These are phyloP conservation scores for Triangularia setosa DNA, from an alignment of 2,329 filamentous ascomycete species.

Conservation along the genomic window DNA sequence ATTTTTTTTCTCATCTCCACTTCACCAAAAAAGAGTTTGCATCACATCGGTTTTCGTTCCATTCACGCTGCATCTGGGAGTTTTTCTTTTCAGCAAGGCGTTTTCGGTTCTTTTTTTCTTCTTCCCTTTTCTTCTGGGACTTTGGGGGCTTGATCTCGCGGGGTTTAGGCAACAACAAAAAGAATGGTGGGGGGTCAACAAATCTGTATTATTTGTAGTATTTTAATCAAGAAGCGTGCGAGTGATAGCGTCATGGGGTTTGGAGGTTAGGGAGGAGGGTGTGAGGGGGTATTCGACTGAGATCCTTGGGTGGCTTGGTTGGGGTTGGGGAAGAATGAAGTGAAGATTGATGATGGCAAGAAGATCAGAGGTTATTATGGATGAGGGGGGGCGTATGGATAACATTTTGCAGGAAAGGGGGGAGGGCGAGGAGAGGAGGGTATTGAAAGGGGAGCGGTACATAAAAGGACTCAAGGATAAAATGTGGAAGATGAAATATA, in stretches of 20 bases:
- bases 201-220: not conserved
- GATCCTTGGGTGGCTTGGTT: not conserved
- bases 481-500: not conserved
- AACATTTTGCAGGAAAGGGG: not conserved
- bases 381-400: not conserved
- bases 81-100: constrained; percentile 10
- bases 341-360: not conserved
- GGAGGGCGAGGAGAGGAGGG: not conserved
- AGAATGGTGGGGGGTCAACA: not conserved
- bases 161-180: no score
- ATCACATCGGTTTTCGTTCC: not conserved
- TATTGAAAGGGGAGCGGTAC: no score
- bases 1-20: not conserved
- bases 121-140: no score
- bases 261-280: no score
- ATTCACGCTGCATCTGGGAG: not conserved
- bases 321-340: not conserved
- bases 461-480: not conserved
- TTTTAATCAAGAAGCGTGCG: not conserved
- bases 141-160: no score
- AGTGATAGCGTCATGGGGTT: not conserved
- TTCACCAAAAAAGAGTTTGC: not conserved
- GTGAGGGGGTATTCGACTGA: not conserved
- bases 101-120: constrained; percentile 6
- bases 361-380: not conserved